phyloP scores from a whole-genome alignment of 345 rosid species.

The Rhizophora mangle region DNA sequence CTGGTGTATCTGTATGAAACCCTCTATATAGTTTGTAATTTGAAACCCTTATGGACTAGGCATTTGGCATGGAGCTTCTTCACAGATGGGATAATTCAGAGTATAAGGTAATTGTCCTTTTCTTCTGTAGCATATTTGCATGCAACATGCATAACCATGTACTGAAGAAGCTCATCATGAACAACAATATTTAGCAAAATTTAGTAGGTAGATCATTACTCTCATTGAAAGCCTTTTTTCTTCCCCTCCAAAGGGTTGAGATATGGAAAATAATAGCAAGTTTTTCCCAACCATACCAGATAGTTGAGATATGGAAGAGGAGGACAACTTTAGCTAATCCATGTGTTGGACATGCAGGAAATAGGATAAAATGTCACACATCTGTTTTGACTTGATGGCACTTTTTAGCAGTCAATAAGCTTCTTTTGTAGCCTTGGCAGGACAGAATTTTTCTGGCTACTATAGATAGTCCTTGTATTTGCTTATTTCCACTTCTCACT shows the following conservation, averaged over 20 bases:
- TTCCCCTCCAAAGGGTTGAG: not conserved
- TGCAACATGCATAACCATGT: not conserved
- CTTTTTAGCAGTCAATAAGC: not conserved
- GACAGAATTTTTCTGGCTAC: not conserved
- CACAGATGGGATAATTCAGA: conserved; percentile 85
- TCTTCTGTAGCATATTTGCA: no score
- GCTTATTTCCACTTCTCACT: not conserved
- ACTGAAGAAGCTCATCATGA: not conserved
- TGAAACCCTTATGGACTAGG: conserved; percentile 40
- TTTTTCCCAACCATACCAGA: not conserved
- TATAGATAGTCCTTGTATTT: not conserved
- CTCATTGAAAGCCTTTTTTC: not conserved
- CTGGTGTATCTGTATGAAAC: not conserved
- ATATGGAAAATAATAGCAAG: no score
- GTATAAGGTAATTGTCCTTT: conserved; percentile 58
- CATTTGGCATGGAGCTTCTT: conserved; percentile 98
- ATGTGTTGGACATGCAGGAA: not conserved
- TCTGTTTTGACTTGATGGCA: not conserved
- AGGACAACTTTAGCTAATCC: not conserved
- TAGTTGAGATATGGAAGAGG: not conserved
- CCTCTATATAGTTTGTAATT: conserved; percentile 4
- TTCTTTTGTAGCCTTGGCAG: not conserved
- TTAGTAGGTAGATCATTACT: not conserved
- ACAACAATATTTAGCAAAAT: not conserved
- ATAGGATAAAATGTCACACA: not conserved